Base-by-base conservation (phyloP, 2,329 filamentous ascomycete genomes). In the Emergomyces pasteurianus region DNA sequence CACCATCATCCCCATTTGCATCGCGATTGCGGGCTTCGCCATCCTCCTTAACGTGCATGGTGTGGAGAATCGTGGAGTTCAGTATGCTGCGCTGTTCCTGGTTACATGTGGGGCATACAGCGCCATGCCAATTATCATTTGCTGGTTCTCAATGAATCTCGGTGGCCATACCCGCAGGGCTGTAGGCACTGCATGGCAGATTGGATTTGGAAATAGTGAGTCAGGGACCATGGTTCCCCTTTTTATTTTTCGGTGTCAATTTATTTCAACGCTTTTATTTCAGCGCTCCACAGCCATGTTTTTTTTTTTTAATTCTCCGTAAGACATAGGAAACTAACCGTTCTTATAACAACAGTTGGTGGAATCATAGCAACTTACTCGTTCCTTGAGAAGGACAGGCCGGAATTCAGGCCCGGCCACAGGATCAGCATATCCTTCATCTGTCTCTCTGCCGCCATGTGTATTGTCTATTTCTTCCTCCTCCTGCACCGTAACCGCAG, bases 41-140 rank as follows among this genome's bases (percentile, higher is more conserved):
- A 89, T 92, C 63, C 80, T 96, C 8, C 76, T 95, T 56, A 77
- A 78, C 12, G 83, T 92, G 5, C 87, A 92, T 72, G 75, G 88
- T 69, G 59, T 61, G 7, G 66, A 63, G 16, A 82, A 90, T 71
- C 78, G 76, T 0, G 64, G 80, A 14, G 75, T 89, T 7, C 82
- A 94, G 71, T 96, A 96, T 68, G 87, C 79, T 0, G 89, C 87
- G 0, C 80, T 96, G 0, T 95, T 95, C 78, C 78, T 96, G 38
- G 84, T 95, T 57, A 87, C 89, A 1, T 86, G 86, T 76, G 90
- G 90, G 57, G 82, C 83, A 0, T 96, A 95, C 74, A 86, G 85
- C 0, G 89, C 91, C n/a, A 92, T 96, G 87, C 91, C 92, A 0
- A 86, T 96, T 36, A 84, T 91, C 50, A 83, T 91, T 8, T 91